These are phyloP conservation scores for Phoma sp. DNA, from an alignment of 2,329 filamentous ascomycete genomes.

Conservation along the genomic window DNA sequence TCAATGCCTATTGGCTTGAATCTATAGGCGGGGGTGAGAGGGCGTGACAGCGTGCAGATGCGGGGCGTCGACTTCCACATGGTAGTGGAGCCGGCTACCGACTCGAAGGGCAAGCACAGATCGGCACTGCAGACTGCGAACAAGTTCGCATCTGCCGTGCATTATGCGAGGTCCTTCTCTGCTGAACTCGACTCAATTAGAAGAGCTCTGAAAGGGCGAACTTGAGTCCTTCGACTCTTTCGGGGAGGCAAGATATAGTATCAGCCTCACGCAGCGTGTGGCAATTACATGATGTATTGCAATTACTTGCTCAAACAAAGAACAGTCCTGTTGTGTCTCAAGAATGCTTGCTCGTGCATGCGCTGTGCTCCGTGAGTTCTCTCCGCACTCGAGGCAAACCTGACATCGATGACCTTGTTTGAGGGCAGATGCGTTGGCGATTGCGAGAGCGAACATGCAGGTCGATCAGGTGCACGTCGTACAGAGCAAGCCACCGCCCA, in stretches of 20 bases:
- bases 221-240: not conserved
- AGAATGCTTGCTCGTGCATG: not conserved
- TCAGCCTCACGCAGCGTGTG: not conserved
- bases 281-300: not conserved
- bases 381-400: not conserved
- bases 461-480: slow-evolving; percentile 6
- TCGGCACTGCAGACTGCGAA: slow-evolving; percentile 26
- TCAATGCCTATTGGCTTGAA: slow-evolving; percentile 14
- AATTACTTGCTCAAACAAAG: not conserved
- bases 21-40: slow-evolving; percentile 7
- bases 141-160: slow-evolving; percentile 17
- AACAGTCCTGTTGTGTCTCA: not conserved
- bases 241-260: not conserved
- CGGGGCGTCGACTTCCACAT: slow-evolving; percentile 11
- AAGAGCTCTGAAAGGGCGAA: not conserved
- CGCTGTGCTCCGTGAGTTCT: slow-evolving; percentile 7
- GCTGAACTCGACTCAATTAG: not conserved
- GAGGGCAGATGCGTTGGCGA: slow-evolving; percentile 4
- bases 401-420: not conserved
- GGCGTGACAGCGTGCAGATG: slow-evolving; percentile 8
- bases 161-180: not conserved
- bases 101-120: slow-evolving; percentile 13
- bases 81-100: slow-evolving; percentile 3
- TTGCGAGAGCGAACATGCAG: not conserved
- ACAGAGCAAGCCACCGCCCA: not conserved